Evolutionary conservation across 306 rosid genomes (phyloP), one percentile per base, ranked within the genome.

Genomic region (Glycine latifolia): DNA sequence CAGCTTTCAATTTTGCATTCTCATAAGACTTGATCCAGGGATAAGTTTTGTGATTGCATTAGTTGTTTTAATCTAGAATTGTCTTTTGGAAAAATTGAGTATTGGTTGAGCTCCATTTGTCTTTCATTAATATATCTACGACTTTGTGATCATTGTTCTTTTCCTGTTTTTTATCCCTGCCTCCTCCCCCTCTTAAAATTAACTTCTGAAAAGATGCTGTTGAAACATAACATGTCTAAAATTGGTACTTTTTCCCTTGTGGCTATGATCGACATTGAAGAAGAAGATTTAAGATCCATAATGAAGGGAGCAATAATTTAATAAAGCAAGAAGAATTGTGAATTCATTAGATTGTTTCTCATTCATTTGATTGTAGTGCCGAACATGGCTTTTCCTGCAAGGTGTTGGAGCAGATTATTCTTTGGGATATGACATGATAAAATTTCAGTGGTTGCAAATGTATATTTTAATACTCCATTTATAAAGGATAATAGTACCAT

Each of bases 31-130:
- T 44, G 13, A 54, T 63, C 68, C 55, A 52, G 37, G 59, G 75
- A 61, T 73, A 73, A 6, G 74, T 75, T 79, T 58, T 52, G 50
- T 68, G 59, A 63, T 65, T 56, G 60, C 6, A 48, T 47, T 37
- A 15, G 58, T 75, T 67, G 55, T 54, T 86, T 56, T 68, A 47
- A 54, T 35, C 52, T 63, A 49, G 61, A 55, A 67, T 73, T 60
- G 31, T 31, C 58, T 49, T 3, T 58, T 55, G 61, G 14, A 39
- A 20, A 74, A 52, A 74, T 44, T 5, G 79, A 79, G n/a, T 54
- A 47, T 47, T 17, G 31, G 39, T 58, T 5, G 44, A 62, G 70
- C 48, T 50, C 66, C 3, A 37, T 48, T 67, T 86, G 48, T 48
- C 73, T 76, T 55, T 77, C 58, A 43, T 70, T 13, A 17, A 54